Conservation (phyloP, 2,329 filamentous ascomycete species). For the Aureobasidium sp. region DNA sequence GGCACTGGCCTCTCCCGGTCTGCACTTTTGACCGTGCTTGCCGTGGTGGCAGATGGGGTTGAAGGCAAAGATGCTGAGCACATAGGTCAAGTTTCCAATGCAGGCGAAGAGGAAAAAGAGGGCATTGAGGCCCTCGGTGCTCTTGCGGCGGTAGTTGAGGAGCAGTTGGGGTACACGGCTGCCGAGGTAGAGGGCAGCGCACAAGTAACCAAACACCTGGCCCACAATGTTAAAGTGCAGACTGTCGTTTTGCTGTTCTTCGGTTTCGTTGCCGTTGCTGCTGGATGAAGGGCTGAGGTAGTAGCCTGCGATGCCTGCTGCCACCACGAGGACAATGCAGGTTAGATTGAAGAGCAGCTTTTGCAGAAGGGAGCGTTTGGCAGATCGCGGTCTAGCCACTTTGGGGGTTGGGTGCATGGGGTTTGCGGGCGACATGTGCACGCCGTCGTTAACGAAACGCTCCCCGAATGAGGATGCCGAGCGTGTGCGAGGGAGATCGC, state of each 20-base stretch:
- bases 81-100: constrained; percentile 89
- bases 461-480: constrained; percentile 38
- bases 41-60: constrained; percentile 59
- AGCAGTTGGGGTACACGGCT: constrained; percentile 85
- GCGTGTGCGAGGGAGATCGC: constrained; percentile 22
- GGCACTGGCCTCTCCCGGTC: constrained; percentile 54
- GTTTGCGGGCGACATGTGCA: constrained; percentile 73
- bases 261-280: constrained; percentile 20
- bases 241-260: constrained; percentile 38
- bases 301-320: constrained; percentile 80
- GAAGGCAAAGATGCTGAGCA: constrained; percentile 85
- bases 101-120: constrained; percentile 97
- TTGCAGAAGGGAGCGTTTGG: constrained; percentile 38
- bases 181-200: constrained; percentile 80
- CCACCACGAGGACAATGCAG: constrained; percentile 73
- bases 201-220: constrained; percentile 90
- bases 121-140: constrained; percentile 85
- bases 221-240: constrained; percentile 69
- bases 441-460: constrained; percentile 50
- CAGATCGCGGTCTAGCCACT: constrained; percentile 27
- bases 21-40: constrained; percentile 45
- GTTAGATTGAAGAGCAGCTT: constrained; percentile 64
- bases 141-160: constrained; percentile 86
- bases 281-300: constrained; percentile 54
- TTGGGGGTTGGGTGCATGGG: constrained; percentile 58